Percentiles rank a stretch among this genome's conserved stretches.
Conservation (phyloP, 179 eudicot genomes). For the Heliamphora pulchella region DNA sequence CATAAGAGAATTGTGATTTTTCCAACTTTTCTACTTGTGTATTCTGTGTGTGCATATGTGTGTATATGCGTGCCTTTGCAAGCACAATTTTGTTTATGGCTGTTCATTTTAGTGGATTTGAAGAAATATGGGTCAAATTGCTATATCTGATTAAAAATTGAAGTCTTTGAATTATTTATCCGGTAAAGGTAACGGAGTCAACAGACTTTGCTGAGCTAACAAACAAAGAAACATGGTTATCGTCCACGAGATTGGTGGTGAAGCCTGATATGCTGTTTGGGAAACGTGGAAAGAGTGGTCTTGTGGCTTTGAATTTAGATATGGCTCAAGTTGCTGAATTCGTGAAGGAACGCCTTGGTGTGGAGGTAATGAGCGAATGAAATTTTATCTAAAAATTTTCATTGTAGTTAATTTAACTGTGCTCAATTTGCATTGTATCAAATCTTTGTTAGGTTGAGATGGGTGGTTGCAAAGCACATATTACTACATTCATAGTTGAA, state of each 20-base stretch:
- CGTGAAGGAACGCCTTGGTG: conserved; percentile 72
- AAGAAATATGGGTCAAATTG: no score
- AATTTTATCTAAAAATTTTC: no score
- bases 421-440: no score
- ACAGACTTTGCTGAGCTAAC: conserved; percentile 60
- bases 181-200: conserved; percentile 68
- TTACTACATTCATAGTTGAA: conserved; percentile 82
- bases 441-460: conserved; percentile 54
- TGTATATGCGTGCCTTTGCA: no score
- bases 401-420: no score
- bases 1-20: no score
- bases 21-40: no score
- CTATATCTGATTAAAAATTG: no score
- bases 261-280: conserved; percentile 95
- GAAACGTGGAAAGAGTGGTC: conserved; percentile 90
- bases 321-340: conserved; percentile 78
- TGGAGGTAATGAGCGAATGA: conserved; percentile 40
- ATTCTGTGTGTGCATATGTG: no score
- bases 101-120: no score
- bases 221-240: conserved; percentile 77
- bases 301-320: conserved; percentile 81
- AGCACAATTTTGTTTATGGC: no score
- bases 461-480: conserved; percentile 83
- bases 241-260: conserved; percentile 72
- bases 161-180: no score